Conservation (phyloP, 257 asterid species). For the Apocynum venetum region DNA sequence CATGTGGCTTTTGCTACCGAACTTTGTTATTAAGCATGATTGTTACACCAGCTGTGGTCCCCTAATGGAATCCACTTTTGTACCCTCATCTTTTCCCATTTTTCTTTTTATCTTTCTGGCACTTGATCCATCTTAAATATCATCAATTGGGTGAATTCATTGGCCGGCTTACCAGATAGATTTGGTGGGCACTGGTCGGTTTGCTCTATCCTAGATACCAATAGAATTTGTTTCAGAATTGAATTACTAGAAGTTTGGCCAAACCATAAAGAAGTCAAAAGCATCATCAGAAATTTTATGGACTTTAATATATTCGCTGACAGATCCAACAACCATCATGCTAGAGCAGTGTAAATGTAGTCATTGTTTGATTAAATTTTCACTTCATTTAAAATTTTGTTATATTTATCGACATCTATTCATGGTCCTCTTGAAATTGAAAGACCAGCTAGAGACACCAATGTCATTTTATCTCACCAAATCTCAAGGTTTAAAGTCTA, state of each 20-base stretch:
- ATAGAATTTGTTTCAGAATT: neutral
- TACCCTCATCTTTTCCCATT: too few species aligned
- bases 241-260: neutral
- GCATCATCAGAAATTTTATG: too few species aligned
- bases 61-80: constrained; percentile 7
- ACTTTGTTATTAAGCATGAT: neutral
- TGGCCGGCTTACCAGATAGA: neutral
- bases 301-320: too few species aligned
- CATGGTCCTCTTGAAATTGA: too few species aligned
- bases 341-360: too few species aligned
- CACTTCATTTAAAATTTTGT: too few species aligned
- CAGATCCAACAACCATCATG: too few species aligned
- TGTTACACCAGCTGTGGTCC: neutral
- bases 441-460: too few species aligned
- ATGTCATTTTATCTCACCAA: too few species aligned
- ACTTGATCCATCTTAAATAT: neutral
- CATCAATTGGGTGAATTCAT: neutral
- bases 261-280: neutral
- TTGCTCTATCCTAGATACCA: neutral
- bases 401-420: too few species aligned
- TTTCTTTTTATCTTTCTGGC: neutral
- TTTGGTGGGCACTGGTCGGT: neutral
- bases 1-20: constrained; percentile 4
- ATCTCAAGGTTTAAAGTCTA: too few species aligned
- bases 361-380: too few species aligned